These are phyloP conservation scores for Trichosporon inkin DNA, from an alignment of 1,284 basidiomycete species.

Conservation along the genomic window DNA sequence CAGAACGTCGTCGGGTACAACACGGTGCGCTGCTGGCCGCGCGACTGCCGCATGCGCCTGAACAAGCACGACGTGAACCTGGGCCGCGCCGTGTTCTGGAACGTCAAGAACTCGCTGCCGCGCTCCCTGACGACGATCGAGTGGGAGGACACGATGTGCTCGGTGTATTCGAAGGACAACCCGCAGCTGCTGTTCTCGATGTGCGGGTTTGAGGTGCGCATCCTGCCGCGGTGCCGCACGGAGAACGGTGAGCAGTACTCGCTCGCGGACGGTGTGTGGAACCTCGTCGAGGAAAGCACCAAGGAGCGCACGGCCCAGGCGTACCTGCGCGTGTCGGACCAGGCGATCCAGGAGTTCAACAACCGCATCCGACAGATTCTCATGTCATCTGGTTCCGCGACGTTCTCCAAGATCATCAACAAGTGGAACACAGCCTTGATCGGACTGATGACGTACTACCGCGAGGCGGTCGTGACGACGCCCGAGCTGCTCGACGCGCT, in stretches of 20 bases:
- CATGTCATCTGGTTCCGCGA: slow-evolving; percentile 98
- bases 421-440: slow-evolving; percentile 98
- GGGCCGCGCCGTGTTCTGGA: slow-evolving; percentile 98
- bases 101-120: slow-evolving; percentile 95
- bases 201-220: slow-evolving; percentile 96
- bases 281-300: slow-evolving; percentile 88
- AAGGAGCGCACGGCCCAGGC: slow-evolving; percentile 98
- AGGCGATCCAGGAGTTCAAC: slow-evolving; percentile 93
- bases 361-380: slow-evolving; percentile 94
- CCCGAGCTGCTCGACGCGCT: slow-evolving; percentile 89
- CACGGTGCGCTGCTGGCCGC: slow-evolving; percentile 98
- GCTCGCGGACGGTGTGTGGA: slow-evolving; percentile 95
- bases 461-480: slow-evolving; percentile 97
- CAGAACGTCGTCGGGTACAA: slow-evolving; percentile 99
- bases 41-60: slow-evolving; percentile 96
- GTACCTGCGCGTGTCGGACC: slow-evolving; percentile 94
- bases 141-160: slow-evolving; percentile 96
- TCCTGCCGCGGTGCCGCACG: slow-evolving; percentile 79
- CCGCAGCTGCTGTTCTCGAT: slow-evolving; percentile 97
- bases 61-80: slow-evolving; percentile 99
- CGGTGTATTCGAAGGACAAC: slow-evolving; percentile 96
- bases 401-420: slow-evolving; percentile 99
- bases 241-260: slow-evolving; percentile 95
- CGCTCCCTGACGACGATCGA: slow-evolving; percentile 96
- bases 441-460: slow-evolving; percentile 95